Conservation (phyloP, 2,329 filamentous ascomycete genomes). For the Pyricularia grisea region DNA sequence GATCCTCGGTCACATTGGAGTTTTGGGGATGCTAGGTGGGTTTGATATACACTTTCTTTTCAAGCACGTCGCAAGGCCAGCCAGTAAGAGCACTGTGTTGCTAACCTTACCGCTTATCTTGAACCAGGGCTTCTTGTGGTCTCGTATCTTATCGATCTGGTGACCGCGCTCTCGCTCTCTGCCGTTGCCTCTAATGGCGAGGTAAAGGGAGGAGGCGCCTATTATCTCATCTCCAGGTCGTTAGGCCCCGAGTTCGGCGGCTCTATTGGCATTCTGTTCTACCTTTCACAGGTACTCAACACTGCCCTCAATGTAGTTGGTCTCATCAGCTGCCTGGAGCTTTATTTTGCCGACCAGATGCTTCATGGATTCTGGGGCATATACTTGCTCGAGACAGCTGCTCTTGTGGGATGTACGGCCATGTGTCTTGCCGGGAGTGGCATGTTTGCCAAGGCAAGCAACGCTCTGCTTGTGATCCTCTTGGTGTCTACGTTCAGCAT, state of each 20-base stretch:
- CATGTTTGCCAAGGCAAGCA: conserved; percentile 73
- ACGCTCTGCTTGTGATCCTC: conserved; percentile 62
- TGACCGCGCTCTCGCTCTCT: conserved; percentile 78
- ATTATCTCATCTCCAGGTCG: conserved; percentile 80
- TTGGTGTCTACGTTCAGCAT: conserved; percentile 71
- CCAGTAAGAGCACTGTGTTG: background rate
- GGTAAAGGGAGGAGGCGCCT: conserved; percentile 78
- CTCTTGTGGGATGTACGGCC: conserved; percentile 60
- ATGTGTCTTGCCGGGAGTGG: conserved; percentile 74
- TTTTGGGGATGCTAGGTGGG: conserved; percentile 71
- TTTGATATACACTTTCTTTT: conserved; percentile 6
- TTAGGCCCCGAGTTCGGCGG: conserved; percentile 84
- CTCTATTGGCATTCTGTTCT: conserved; percentile 80
- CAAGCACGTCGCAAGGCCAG: background rate
- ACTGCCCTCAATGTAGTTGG: conserved; percentile 82
- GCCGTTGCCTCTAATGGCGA: conserved; percentile 87
- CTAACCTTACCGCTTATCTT: background rate
- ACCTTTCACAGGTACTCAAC: conserved; percentile 81
- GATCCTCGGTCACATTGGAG: conserved; percentile 70
- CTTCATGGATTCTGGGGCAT: conserved; percentile 66
- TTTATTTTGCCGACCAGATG: conserved; percentile 62
- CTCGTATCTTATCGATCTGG: conserved; percentile 73
- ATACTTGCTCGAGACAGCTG: conserved; percentile 66
- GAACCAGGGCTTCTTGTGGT: conserved; percentile 56
- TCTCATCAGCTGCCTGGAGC: conserved; percentile 70